Evolutionary conservation across 2,329 filamentous ascomycete species (phyloP), one percentile per base, ranked within the genome.

Genomic region (Keithomyces neogunnii): DNA sequence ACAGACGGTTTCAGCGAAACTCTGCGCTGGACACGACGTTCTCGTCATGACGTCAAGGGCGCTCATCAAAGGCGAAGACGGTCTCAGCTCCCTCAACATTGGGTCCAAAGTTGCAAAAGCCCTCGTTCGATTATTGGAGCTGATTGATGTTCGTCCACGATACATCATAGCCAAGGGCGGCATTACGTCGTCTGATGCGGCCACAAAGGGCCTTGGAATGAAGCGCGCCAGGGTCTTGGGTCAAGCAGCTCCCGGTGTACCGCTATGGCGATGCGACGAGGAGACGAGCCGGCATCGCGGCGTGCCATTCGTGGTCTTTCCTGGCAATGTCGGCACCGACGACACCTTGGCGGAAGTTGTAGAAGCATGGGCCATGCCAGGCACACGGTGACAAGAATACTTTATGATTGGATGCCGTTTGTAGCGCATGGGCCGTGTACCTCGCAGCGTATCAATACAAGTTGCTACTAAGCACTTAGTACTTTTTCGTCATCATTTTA

Each of bases 81-180:
- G 72, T 39, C 61, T 70, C 3, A 70, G 28, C 73, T 58, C 72
- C 45, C 61, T 82, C 33, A 69, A 72, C 13, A 80, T 82, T 47
- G 77, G 77, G 2, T 68, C 70, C 4, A 66, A 67, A 2, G 73
- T 82, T n/a, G 78, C 77, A 0, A 66, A 68, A 30, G 70, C 75
- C 2, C 64, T 81, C 29, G 78, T 81, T 1, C 61, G 64, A 7
- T 70, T 82, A 44, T 56, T 81, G 19, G 63, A 66, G 13, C 56
- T 60, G 3, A 52, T 82, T 35, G 62, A 72, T 9, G 66, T 72
- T 3, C 66, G 71, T 19, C 78, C 78, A 7, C 64, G 77, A 51
- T 82, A 81, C 59, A 62, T 82, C 3, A 78, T 82, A 59, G 77
- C 78, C 3, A 82, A 78, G 64, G 78, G 80, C 0, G 78, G 80